phyloP scores from a whole-genome alignment of 768 basidiomycete species.

The Hygrophorus pudorinus region DNA sequence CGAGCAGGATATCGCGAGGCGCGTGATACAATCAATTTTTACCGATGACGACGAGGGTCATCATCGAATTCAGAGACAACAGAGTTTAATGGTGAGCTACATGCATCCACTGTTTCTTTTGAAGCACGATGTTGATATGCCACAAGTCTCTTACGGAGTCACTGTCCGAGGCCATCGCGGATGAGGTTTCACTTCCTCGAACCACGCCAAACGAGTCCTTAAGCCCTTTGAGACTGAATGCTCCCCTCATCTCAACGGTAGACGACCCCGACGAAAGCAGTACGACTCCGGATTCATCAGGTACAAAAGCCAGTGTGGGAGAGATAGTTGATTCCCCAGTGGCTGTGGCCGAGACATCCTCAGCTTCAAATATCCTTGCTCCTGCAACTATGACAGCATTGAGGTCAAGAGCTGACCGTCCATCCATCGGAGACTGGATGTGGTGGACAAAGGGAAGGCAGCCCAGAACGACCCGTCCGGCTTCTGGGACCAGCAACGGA shows the following conservation, averaged over 20 bases:
- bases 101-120: neutral
- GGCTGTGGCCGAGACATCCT: neutral
- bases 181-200: constrained; percentile 32
- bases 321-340: neutral
- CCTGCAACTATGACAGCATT: constrained; percentile 12
- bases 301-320: neutral
- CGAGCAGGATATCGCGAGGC: constrained; percentile 58
- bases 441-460: constrained; percentile 52
- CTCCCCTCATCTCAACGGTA: neutral
- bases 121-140: constrained; percentile 3
- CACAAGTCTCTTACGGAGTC: constrained; percentile 43
- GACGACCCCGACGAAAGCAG: neutral
- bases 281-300: neutral
- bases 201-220: constrained; percentile 21
- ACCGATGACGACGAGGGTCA: constrained; percentile 36
- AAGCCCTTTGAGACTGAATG: constrained; percentile 8
- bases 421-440: constrained; percentile 65
- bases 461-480: constrained; percentile 12
- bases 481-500: neutral
- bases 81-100: constrained; percentile 46
- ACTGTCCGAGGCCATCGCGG: constrained; percentile 44
- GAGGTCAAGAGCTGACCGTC: constrained; percentile 40
- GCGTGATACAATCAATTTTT: constrained; percentile 60
- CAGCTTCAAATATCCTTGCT: constrained; percentile 9
- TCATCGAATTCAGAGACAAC: constrained; percentile 43